Percentiles rank a stretch among this genome's conserved stretches.
Conservation (phyloP, 2,329 filamentous ascomycete genomes). For the Hypoxylon sp. region DNA sequence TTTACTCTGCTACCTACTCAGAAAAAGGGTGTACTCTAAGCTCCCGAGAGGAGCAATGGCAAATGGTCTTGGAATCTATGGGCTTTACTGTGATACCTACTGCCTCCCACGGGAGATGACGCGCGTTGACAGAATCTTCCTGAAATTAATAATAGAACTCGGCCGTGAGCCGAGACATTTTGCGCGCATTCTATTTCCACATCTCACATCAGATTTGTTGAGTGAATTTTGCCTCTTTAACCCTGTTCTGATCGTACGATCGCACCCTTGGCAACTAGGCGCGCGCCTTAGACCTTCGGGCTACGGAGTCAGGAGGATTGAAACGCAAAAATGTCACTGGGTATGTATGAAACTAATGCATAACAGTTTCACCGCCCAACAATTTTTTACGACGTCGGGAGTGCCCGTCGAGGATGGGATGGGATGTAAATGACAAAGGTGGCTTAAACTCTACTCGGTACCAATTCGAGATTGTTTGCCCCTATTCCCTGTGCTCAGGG, state of each 20-base stretch:
- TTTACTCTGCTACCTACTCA: slow-evolving; percentile 21
- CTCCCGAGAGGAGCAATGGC: slow-evolving; percentile 23
- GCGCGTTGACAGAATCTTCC: slow-evolving; percentile 24
- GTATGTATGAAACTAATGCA: slow-evolving; percentile 20
- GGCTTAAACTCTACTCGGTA: background rate
- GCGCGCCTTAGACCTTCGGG: slow-evolving; percentile 24
- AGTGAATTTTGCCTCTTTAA: slow-evolving; percentile 32
- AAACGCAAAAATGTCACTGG: slow-evolving; percentile 18
- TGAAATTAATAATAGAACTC: slow-evolving; percentile 15
- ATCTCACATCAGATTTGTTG: slow-evolving; percentile 30
- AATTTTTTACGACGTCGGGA: slow-evolving; percentile 2
- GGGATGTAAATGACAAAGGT: slow-evolving; percentile 5
- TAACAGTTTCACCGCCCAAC: slow-evolving; percentile 15
- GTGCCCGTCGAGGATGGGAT: background rate
- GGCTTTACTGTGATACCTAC: slow-evolving; percentile 34
- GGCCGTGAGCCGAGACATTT: slow-evolving; percentile 8
- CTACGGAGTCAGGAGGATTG: slow-evolving; percentile 16
- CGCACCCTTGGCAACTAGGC: slow-evolving; percentile 27
- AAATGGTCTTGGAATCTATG: slow-evolving; percentile 21
- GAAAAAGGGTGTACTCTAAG: slow-evolving; percentile 13
- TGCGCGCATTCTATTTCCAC: slow-evolving; percentile 5
- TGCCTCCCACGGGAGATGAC: slow-evolving; percentile 20
- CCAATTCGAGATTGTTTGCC: background rate
- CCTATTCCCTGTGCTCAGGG: background rate
- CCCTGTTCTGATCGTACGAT: slow-evolving; percentile 38